Evolutionary conservation across 2,329 filamentous ascomycete genomes (phyloP).

Genomic region (Phyllosticta citriasiana): DNA sequence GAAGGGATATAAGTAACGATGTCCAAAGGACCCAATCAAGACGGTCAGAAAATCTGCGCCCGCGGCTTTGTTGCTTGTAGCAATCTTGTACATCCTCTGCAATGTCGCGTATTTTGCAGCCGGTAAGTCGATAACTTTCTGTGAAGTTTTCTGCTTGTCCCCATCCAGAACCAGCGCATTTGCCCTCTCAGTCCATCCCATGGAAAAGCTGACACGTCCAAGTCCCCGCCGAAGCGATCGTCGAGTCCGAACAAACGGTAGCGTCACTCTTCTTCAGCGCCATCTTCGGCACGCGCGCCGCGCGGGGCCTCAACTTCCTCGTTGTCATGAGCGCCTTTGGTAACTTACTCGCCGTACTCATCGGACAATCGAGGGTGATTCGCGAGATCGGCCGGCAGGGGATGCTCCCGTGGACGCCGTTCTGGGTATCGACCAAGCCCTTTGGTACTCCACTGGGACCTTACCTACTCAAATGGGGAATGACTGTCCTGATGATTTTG

Average conservation of each 20-base stretch:
- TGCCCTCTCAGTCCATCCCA: constrained; percentile 18
- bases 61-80: constrained; percentile 51
- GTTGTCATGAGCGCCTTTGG: constrained; percentile 59
- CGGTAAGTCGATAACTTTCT: constrained; percentile 12
- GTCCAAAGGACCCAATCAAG: constrained; percentile 42
- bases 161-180: constrained; percentile 19
- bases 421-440: constrained; percentile 55
- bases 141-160: too few relatives aligned
- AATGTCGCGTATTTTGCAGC: constrained; percentile 57
- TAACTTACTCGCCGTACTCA: constrained; percentile 50
- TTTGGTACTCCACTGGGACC: constrained; percentile 60
- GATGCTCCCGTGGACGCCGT: constrained; percentile 52
- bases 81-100: constrained; percentile 54
- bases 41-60: constrained; percentile 55
- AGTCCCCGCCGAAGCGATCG: constrained; percentile 57
- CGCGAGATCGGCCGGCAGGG: constrained; percentile 46
- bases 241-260: constrained; percentile 55
- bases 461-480: constrained; percentile 58
- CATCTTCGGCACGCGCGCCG: constrained; percentile 44
- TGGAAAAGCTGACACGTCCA: not conserved
- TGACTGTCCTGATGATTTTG: constrained; percentile 55
- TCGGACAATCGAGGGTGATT: constrained; percentile 20
- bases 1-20: constrained; percentile 10
- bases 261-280: constrained; percentile 58
- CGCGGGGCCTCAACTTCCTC: constrained; percentile 45